Percentiles rank a stretch among this genome's conserved stretches.
Evolutionary conservation across 1,284 basidiomycete genomes (phyloP).

Genomic region (Sparassis latifolia): DNA sequence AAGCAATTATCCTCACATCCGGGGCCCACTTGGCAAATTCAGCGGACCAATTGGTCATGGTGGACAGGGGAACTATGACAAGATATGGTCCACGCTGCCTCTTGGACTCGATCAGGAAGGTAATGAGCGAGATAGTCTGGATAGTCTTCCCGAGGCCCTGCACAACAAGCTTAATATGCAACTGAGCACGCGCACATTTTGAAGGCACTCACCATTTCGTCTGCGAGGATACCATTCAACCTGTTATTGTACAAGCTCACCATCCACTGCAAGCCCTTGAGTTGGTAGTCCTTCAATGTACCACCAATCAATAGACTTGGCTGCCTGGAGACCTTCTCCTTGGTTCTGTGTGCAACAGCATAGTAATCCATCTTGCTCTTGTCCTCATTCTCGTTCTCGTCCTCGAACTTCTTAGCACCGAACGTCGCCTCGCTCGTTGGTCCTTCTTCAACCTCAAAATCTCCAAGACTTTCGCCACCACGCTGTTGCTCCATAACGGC

Average conservation of each 20-base stretch:
- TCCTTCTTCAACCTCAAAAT: conserved; percentile 53
- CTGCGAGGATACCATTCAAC: conserved; percentile 93
- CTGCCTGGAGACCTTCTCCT: conserved; percentile 84
- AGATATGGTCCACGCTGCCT: conserved; percentile 92
- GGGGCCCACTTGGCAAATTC: conserved; percentile 99
- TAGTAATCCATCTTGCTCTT: conserved; percentile 93
- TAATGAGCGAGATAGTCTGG: conserved; percentile 93
- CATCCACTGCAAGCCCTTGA: conserved; percentile 96
- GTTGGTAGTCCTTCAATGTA: conserved; percentile 87
- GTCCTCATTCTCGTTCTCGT: conserved; percentile 51
- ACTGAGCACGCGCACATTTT: background rate
- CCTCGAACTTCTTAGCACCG: conserved; percentile 68
- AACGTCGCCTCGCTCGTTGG: conserved; percentile 86
- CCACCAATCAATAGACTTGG: conserved; percentile 80
- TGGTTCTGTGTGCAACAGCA: conserved; percentile 90
- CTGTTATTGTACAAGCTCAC: conserved; percentile 98
- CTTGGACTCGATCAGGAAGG: conserved; percentile 94
- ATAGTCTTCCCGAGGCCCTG: conserved; percentile 96
- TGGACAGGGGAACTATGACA: conserved; percentile 96
- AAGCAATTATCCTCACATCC: conserved; percentile 76
- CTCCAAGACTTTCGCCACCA: conserved; percentile 40
- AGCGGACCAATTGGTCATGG: conserved; percentile 97
- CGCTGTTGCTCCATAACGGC: conserved; percentile 94
- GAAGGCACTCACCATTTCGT: conserved; percentile 83
- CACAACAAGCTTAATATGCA: conserved; percentile 1